Conservation (phyloP, 495 filamentous ascomycete genomes). For the Talaromyces liani region DNA sequence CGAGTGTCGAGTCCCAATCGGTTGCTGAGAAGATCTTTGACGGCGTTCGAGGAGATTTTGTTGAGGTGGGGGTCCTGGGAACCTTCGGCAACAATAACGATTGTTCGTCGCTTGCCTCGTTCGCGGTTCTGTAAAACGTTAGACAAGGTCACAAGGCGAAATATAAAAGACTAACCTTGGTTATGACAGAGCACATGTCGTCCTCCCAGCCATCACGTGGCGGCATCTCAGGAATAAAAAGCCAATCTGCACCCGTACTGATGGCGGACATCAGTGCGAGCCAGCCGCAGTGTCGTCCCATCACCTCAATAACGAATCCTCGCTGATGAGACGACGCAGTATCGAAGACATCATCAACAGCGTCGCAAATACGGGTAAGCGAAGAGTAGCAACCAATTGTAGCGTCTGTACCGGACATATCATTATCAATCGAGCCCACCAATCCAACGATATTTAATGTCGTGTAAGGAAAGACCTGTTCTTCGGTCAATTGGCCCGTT, state of each 20-base stretch:
- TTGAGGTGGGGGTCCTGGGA: conserved; percentile 80
- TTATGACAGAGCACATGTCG: conserved; percentile 78
- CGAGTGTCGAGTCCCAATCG: conserved; percentile 80
- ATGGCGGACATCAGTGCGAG: conserved; percentile 94
- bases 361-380: conserved; percentile 82
- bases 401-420: conserved; percentile 92
- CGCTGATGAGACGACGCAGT: conserved; percentile 95
- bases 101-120: conserved; percentile 91
- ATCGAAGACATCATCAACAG: conserved; percentile 93
- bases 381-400: conserved; percentile 98
- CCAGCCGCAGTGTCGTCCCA: conserved; percentile 99
- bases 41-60: conserved; percentile 69
- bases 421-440: conserved; percentile 97
- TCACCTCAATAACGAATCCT: conserved; percentile 97
- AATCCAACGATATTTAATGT: conserved; percentile 93
- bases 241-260: conserved; percentile 90
- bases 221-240: conserved; percentile 95
- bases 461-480: conserved; percentile 63
- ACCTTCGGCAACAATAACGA: conserved; percentile 95
- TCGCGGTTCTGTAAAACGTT: conserved; percentile 64
- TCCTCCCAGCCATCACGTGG: conserved; percentile 80
- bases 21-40: conserved; percentile 82
- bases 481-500: conserved; percentile 55
- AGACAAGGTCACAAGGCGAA: conserved; percentile 59
- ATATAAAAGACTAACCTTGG: conserved; percentile 67